phyloP scores from a whole-genome alignment of 768 basidiomycete genomes.

The Boletus vinaceobasis region DNA sequence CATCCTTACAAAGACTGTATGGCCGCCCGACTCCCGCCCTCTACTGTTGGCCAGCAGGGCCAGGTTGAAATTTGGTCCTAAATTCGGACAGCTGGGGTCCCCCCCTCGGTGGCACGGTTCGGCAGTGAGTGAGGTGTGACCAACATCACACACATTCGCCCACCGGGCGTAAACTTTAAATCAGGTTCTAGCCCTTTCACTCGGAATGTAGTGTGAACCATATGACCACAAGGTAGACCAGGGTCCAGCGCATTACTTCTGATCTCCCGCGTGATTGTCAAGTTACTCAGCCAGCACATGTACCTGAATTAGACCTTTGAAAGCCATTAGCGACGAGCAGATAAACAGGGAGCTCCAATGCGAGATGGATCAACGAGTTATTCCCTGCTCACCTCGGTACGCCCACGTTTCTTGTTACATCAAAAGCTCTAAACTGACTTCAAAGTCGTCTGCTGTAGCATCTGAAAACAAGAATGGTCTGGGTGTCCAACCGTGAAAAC shows the following conservation, averaged over 20 bases:
- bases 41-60: too few species aligned
- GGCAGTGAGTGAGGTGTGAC: too few species aligned
- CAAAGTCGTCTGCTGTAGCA: too few species aligned
- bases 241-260: too few species aligned
- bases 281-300: not conserved
- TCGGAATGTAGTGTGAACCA: not conserved
- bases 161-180: not conserved
- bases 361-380: not conserved
- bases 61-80: too few species aligned
- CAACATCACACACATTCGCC: not conserved
- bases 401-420: not conserved
- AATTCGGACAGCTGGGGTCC: too few species aligned
- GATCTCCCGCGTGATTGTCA: not conserved
- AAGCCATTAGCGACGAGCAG: not conserved
- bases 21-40: too few species aligned
- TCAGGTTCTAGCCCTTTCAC: not conserved
- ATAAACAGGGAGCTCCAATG: not conserved
- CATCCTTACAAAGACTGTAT: too few species aligned
- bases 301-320: not conserved
- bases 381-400: not conserved
- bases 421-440: not conserved
- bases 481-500: constrained; percentile 12
- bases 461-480: constrained; percentile 10
- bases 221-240: too few species aligned
- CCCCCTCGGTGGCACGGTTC: too few species aligned